These are phyloP conservation scores for Phoma herbarum DNA, from an alignment of 2,329 filamentous ascomycete genomes.

Conservation along the genomic window DNA sequence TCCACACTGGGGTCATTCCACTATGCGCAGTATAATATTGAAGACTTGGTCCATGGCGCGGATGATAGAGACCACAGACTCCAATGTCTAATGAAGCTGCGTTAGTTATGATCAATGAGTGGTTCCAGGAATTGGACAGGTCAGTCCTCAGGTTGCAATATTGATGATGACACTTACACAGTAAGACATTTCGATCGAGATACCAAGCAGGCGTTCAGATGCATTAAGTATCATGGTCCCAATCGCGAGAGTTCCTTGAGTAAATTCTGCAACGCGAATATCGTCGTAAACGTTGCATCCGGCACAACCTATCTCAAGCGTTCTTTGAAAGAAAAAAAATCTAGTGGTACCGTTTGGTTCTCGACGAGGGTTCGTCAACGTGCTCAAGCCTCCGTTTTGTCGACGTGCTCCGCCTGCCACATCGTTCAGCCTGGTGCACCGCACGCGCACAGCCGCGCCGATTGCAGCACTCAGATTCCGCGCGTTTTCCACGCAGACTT, in stretches of 20 bases:
- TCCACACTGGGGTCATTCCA: too few species aligned
- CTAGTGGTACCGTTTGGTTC: conserved; percentile 42
- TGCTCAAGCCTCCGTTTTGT: neutral
- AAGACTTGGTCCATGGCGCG: too few species aligned
- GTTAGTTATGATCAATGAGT: conserved; percentile 47
- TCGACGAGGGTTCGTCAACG: conserved; percentile 52
- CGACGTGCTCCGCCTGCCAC: neutral
- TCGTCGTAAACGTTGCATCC: too few species aligned
- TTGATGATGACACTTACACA: neutral
- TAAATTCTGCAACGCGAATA: conserved; percentile 29
- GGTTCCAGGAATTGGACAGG: conserved; percentile 41
- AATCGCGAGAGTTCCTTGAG: conserved; percentile 22
- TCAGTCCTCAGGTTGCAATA: too few species aligned
- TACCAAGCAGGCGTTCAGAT: conserved; percentile 18
- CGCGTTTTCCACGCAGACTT: too few species aligned
- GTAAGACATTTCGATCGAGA: conserved; percentile 35
- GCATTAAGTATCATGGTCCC: conserved; percentile 39
- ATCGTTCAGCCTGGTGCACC: neutral
- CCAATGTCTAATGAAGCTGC: too few species aligned
- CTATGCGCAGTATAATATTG: too few species aligned
- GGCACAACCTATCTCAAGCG: too few species aligned
- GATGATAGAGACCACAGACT: too few species aligned
- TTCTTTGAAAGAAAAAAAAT: too few species aligned
- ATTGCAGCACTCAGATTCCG: too few species aligned
- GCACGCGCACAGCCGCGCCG: neutral